Evolutionary conservation across 768 basidiomycete genomes (phyloP).

Genomic region (Pleurotus tuoliensis): DNA sequence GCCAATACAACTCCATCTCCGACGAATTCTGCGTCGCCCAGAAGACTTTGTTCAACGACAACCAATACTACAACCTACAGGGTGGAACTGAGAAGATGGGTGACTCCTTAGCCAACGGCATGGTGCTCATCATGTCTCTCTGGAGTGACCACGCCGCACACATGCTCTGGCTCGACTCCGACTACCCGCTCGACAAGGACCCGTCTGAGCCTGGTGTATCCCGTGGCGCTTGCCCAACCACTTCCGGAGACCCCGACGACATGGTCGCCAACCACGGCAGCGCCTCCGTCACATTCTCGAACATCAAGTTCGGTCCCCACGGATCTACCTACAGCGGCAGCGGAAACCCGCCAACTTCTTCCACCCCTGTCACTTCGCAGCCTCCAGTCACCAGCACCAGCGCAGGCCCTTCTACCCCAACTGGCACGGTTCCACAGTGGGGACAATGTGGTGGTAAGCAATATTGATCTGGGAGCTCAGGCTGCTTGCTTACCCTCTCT

Average conservation of each 20-base stretch:
- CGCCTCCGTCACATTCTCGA: slow-evolving; percentile 33
- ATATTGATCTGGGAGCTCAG: neutral
- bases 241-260: slow-evolving; percentile 30
- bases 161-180: slow-evolving; percentile 39
- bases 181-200: slow-evolving; percentile 22
- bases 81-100: slow-evolving; percentile 26
- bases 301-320: slow-evolving; percentile 37
- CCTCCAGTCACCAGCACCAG: neutral
- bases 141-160: slow-evolving; percentile 37
- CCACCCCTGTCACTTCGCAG: neutral
- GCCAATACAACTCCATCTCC: slow-evolving; percentile 32
- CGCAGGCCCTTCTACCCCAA: neutral
- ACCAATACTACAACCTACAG: slow-evolving; percentile 27
- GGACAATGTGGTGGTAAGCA: slow-evolving; percentile 7
- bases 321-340: slow-evolving; percentile 26
- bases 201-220: slow-evolving; percentile 25
- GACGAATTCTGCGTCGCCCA: slow-evolving; percentile 34
- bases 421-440: neutral
- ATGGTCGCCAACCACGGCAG: slow-evolving; percentile 26
- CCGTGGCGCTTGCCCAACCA: slow-evolving; percentile 36
- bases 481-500: neutral
- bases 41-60: slow-evolving; percentile 32
- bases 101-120: slow-evolving; percentile 26
- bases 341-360: neutral
- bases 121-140: slow-evolving; percentile 33